Conservation (phyloP, 2,329 filamentous ascomycete genomes). For the Aureobasidium sp. region DNA sequence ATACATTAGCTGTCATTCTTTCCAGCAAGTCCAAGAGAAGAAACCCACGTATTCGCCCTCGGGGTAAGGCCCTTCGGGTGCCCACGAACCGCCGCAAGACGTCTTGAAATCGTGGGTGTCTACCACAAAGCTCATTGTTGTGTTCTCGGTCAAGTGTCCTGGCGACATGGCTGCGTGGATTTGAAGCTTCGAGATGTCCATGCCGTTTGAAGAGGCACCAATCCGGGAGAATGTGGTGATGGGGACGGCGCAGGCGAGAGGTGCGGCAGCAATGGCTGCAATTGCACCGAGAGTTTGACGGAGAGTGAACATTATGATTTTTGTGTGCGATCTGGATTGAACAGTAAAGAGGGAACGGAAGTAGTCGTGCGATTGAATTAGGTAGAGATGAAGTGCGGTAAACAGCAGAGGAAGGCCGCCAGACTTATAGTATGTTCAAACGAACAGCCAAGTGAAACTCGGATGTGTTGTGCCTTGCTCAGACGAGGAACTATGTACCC, state of each 20-base stretch:
- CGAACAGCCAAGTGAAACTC: conserved; percentile 11
- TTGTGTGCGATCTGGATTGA: too few species aligned
- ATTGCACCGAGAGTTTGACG: neutral
- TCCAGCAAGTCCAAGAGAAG: neutral
- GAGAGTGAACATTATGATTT: conserved; percentile 12
- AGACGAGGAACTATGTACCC: neutral
- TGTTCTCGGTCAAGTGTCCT: conserved; percentile 2
- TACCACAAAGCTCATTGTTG: conserved; percentile 16
- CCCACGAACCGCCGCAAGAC: conserved; percentile 14
- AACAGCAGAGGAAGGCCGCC: neutral
- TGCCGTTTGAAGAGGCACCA: neutral
- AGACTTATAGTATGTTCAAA: neutral
- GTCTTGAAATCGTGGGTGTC: neutral
- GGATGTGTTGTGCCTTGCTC: neutral
- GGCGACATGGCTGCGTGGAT: conserved; percentile 1
- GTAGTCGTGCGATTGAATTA: too few species aligned
- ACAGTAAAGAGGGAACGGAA: neutral
- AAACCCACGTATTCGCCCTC: conserved; percentile 11
- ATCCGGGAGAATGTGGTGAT: conserved; percentile 1
- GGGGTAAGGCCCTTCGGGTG: conserved; percentile 3
- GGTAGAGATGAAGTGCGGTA: neutral
- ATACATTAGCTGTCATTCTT: neutral
- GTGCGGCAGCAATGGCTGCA: conserved; percentile 1
- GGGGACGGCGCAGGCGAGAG: neutral
- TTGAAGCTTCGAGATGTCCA: conserved; percentile 2